Conservation (phyloP, 2,329 filamentous ascomycete genomes). For the Trichoderma aggressivum region DNA sequence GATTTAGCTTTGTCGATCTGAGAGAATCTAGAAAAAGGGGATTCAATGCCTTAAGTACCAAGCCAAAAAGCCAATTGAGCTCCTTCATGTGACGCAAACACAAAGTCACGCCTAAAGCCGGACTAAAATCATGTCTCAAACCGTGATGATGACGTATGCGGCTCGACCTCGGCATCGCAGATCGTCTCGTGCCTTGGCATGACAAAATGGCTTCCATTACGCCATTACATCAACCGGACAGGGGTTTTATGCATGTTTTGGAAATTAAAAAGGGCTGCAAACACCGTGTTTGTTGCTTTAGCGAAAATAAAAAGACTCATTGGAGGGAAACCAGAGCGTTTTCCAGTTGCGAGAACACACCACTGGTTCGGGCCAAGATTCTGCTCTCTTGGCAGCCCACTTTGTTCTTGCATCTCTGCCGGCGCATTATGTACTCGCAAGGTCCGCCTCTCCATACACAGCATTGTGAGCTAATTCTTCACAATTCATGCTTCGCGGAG, state of each 20-base stretch:
- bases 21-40: background rate
- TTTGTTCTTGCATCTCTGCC: background rate
- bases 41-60: background rate
- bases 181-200: constrained; percentile 5
- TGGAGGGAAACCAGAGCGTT: background rate
- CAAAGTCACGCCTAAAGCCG: constrained; percentile 14
- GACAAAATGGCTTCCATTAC: constrained; percentile 3
- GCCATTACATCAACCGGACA: constrained; percentile 7
- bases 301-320: background rate
- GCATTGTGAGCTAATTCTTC: background rate
- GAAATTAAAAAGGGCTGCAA: background rate
- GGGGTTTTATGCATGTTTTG: constrained; percentile 9
- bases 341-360: background rate
- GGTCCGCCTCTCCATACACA: background rate
- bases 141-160: constrained; percentile 29
- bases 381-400: background rate
- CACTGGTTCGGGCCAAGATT: background rate
- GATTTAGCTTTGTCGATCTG: background rate
- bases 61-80: background rate
- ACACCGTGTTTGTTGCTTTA: background rate
- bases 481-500: background rate
- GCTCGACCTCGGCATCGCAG: constrained; percentile 24
- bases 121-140: background rate
- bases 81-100: constrained; percentile 14
- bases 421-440: background rate